Conservation (phyloP, 2,329 filamentous ascomycete genomes). For the Fusarium tanahbumbuense region DNA sequence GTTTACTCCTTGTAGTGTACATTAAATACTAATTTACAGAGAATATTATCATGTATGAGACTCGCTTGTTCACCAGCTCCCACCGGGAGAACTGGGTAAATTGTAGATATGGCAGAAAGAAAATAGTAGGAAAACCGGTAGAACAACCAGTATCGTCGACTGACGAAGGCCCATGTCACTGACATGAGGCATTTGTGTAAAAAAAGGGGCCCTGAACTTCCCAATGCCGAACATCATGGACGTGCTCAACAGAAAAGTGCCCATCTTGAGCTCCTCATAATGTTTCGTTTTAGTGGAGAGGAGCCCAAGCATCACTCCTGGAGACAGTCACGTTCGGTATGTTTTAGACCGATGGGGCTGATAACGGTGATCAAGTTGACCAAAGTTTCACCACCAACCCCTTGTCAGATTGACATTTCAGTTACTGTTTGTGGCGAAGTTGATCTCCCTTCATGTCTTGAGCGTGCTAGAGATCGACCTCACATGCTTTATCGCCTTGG, state of each 20-base stretch:
- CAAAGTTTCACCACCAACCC: constrained; percentile 21
- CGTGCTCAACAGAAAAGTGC: background rate
- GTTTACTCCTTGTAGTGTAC: constrained; percentile 20
- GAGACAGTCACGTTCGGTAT: constrained; percentile 2
- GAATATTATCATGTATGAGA: constrained; percentile 28
- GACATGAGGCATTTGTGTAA: constrained; percentile 27
- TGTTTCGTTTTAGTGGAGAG: constrained; percentile 17
- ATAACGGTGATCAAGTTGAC: constrained; percentile 24
- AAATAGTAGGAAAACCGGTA: constrained; percentile 11
- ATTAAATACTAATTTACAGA: constrained; percentile 39
- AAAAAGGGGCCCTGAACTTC: background rate
- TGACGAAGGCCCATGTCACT: constrained; percentile 36
- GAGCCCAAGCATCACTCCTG: background rate
- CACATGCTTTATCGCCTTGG: constrained; percentile 48
- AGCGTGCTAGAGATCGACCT: constrained; percentile 49
- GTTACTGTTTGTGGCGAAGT: background rate
- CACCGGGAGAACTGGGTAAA: constrained; percentile 21
- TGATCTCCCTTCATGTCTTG: constrained; percentile 36
- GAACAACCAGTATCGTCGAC: constrained; percentile 35
- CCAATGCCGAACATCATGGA: background rate
- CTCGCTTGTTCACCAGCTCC: constrained; percentile 18
- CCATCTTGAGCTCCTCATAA: background rate
- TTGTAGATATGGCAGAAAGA: background rate
- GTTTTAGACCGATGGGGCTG: constrained; percentile 12
- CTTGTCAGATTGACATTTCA: constrained; percentile 9